phyloP scores from a whole-genome alignment of 2,329 filamentous ascomycete species.

The Aspergillus ibericus region DNA sequence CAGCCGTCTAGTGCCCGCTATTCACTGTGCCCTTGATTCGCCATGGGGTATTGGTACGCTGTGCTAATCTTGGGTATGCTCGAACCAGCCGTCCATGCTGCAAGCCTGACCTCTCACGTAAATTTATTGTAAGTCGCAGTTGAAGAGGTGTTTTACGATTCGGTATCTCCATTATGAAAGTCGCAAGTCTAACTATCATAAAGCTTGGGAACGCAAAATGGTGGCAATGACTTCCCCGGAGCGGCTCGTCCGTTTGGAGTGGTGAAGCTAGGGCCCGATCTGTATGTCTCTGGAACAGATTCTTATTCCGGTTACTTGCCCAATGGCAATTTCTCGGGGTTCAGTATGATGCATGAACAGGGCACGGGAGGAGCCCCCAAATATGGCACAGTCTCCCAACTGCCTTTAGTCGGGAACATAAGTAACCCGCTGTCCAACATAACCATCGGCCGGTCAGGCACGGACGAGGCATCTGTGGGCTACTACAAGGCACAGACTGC shows the following conservation, averaged over 20 bases:
- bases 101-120: conserved; percentile 28
- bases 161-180: background rate
- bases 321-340: conserved; percentile 57
- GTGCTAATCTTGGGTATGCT: conserved; percentile 19
- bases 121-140: conserved; percentile 28
- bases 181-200: conserved; percentile 6
- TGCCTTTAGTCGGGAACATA: conserved; percentile 55
- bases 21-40: background rate
- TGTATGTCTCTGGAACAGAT: conserved; percentile 34
- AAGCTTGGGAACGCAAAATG: conserved; percentile 33
- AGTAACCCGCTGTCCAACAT: conserved; percentile 57
- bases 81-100: conserved; percentile 10
- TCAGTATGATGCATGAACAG: conserved; percentile 65
- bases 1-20: background rate
- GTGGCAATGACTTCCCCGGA: conserved; percentile 47
- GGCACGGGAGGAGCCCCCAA: conserved; percentile 70
- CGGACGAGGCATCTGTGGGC: conserved; percentile 58
- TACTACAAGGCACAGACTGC: conserved; percentile 60
- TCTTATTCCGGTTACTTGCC: conserved; percentile 44
- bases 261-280: conserved; percentile 47
- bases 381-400: conserved; percentile 65
- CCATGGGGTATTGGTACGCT: conserved; percentile 12
- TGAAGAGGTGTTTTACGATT: background rate
- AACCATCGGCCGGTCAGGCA: conserved; percentile 54
- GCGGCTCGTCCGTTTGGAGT: conserved; percentile 44